Conservation (phyloP, 2,329 filamentous ascomycete genomes). For the Akanthomyces uredinophilus region DNA sequence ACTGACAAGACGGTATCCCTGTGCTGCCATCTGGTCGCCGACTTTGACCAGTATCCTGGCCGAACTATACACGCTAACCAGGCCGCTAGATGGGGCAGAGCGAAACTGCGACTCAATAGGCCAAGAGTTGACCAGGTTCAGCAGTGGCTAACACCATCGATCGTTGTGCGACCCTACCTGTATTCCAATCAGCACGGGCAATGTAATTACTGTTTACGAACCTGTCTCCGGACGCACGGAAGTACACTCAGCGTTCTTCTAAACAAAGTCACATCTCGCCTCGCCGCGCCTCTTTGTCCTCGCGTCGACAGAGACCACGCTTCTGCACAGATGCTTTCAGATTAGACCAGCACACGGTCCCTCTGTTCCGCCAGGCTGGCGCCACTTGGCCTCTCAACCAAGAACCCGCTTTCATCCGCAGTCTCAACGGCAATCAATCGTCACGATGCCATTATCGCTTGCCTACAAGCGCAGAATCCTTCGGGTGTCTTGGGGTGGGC, state of each 20-base stretch:
- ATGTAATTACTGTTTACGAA: background rate
- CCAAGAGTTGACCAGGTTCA: background rate
- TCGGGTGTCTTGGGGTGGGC: background rate
- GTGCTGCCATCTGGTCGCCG: background rate
- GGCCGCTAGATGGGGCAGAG: background rate
- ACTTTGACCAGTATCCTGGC: background rate
- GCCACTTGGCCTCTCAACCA: background rate
- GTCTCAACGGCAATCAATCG: background rate
- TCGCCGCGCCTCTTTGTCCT: background rate
- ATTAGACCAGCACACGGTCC: background rate
- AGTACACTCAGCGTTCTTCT: background rate
- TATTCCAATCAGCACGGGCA: background rate
- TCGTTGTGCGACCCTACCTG: background rate
- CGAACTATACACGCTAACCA: background rate
- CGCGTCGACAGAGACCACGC: background rate
- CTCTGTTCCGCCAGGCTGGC: background rate
- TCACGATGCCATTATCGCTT: background rate
- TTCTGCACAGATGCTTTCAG: background rate
- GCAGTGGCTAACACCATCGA: background rate
- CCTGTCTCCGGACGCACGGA: background rate
- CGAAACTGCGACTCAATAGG: background rate
- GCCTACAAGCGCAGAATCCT: background rate
- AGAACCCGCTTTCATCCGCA: background rate
- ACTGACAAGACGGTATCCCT: background rate
- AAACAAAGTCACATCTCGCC: background rate